Evolutionary conservation across 176 grass and related monocot species (phyloP).

Genomic region (Carex kokanica): DNA sequence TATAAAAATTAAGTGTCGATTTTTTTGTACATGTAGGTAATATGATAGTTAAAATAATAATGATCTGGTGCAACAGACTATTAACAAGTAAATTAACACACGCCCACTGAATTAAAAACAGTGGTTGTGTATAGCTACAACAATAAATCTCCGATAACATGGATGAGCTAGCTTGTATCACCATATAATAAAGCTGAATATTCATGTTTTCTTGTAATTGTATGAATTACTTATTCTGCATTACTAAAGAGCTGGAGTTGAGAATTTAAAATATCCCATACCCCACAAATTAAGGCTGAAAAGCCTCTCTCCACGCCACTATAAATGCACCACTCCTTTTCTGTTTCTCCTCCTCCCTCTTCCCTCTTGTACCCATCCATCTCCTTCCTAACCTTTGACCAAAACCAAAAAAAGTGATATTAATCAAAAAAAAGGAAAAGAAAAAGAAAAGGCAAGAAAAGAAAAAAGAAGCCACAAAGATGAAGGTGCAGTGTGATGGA

Average conservation of each 20-base stretch:
- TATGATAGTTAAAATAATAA: neutral
- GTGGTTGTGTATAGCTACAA: neutral
- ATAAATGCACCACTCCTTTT: constrained; percentile 31
- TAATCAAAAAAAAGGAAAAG: neutral
- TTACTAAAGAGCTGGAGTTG: neutral
- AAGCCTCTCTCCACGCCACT: constrained; percentile 28
- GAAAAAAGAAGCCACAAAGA: neutral
- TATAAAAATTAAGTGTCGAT: no score
- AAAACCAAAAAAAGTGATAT: constrained; percentile 5
- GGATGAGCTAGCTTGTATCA: neutral
- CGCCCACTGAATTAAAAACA: neutral
- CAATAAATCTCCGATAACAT: neutral
- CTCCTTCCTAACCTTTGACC: neutral
- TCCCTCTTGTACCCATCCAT: neutral
- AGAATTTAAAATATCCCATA: neutral
- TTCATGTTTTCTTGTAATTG: neutral
- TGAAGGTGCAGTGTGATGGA: constrained; percentile 93
- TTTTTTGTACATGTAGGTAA: neutral
- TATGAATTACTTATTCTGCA: neutral
- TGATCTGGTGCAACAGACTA: neutral
- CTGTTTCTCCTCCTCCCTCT: neutral
- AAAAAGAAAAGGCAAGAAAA: neutral
- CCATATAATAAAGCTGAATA: neutral
- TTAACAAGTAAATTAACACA: neutral
- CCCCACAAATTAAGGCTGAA: constrained; percentile 14